phyloP scores from a whole-genome alignment of 116 monocot genomes.

The Trichopus zeylanicus region DNA sequence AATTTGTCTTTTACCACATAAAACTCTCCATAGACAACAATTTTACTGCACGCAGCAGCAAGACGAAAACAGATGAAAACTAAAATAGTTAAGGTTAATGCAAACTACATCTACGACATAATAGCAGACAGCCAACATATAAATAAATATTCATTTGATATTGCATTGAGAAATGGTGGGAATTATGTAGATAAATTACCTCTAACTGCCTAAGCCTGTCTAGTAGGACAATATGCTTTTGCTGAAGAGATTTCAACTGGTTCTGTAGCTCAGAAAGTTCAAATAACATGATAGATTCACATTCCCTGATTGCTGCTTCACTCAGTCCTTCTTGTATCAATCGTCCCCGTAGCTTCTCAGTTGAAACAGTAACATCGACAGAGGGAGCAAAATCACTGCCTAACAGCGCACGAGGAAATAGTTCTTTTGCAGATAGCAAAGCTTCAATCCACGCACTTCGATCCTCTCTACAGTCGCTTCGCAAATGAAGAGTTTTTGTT shows the following conservation, averaged over 20 bases:
- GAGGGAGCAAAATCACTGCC: slow-evolving; percentile 42
- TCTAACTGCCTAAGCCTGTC: slow-evolving; percentile 84
- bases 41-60: too few relatives aligned
- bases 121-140: too few relatives aligned
- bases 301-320: slow-evolving; percentile 66
- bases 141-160: too few relatives aligned
- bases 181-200: slow-evolving; percentile 21
- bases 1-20: too few relatives aligned
- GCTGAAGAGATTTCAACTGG: slow-evolving; percentile 49
- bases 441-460: slow-evolving; percentile 72
- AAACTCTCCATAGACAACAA: too few relatives aligned
- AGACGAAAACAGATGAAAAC: too few relatives aligned
- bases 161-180: too few relatives aligned
- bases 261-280: slow-evolving; percentile 67
- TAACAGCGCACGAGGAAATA: slow-evolving; percentile 51
- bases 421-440: slow-evolving; percentile 55
- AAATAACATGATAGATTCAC: slow-evolving; percentile 64
- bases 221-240: slow-evolving; percentile 60
- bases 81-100: too few relatives aligned
- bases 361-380: slow-evolving; percentile 47
- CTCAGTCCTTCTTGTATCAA: slow-evolving; percentile 62
- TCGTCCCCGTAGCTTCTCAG: slow-evolving; percentile 56
- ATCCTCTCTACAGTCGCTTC: slow-evolving; percentile 73
- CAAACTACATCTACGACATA: too few relatives aligned
- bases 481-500: slow-evolving; percentile 85